These are phyloP conservation scores for Hypoxylon lienhwacheense DNA, from an alignment of 495 filamentous ascomycete genomes.

Conservation along the genomic window DNA sequence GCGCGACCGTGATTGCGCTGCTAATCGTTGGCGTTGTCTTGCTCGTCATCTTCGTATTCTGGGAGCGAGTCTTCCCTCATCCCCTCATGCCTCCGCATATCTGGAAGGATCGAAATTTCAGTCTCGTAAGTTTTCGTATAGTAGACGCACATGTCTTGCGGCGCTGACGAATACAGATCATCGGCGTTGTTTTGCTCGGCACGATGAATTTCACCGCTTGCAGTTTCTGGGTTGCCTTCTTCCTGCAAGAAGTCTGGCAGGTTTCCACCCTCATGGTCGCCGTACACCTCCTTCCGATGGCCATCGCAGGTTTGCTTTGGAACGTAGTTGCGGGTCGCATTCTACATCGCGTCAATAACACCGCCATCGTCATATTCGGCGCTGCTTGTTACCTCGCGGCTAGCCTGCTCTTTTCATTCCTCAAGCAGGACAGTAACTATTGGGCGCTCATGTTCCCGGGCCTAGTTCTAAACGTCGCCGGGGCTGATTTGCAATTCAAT, in stretches of 20 bases:
- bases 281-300: conserved; percentile 58
- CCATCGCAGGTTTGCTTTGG: conserved; percentile 54
- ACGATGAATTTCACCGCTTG: conserved; percentile 54
- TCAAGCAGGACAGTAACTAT: conserved; percentile 48
- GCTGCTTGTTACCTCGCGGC: conserved; percentile 47
- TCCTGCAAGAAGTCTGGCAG: conserved; percentile 56
- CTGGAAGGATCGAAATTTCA: conserved; percentile 57
- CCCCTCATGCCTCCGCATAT: conserved; percentile 61
- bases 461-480: conserved; percentile 56
- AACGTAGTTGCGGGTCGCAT: conserved; percentile 54
- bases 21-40: conserved; percentile 61
- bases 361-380: conserved; percentile 52
- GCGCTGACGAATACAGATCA: conserved; percentile 48
- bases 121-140: conserved; percentile 46
- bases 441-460: conserved; percentile 62
- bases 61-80: conserved; percentile 56
- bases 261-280: conserved; percentile 56
- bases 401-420: conserved; percentile 48
- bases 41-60: conserved; percentile 59
- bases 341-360: conserved; percentile 54
- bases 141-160: background rate
- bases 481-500: conserved; percentile 63
- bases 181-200: conserved; percentile 53
- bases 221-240: conserved; percentile 59
- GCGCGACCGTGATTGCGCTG: conserved; percentile 62